These are phyloP conservation scores for Xerocomellus chrysenteron DNA, from an alignment of 768 basidiomycete genomes.

Conservation along the genomic window DNA sequence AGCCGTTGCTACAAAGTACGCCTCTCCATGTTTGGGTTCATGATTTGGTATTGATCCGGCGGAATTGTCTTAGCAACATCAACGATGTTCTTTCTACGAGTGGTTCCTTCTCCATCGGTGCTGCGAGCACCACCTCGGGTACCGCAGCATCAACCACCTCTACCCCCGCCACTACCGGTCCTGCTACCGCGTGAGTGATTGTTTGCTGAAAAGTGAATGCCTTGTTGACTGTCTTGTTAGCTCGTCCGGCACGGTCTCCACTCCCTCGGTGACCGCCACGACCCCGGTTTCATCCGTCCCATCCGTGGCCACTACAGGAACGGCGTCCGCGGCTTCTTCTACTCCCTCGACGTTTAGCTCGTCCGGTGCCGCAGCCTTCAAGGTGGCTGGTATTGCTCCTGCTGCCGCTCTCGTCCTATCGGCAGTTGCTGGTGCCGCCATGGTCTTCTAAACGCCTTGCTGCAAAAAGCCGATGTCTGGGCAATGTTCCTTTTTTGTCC, in stretches of 20 bases:
- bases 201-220: rapidly evolving
- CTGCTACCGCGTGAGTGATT: constrained; percentile 14
- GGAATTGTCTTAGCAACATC: constrained; percentile 36
- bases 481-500: neutral
- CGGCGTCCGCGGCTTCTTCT: constrained; percentile 19
- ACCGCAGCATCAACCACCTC: constrained; percentile 17
- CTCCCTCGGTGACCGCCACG: constrained; percentile 12
- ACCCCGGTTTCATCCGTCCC: neutral
- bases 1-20: constrained; percentile 44
- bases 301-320: neutral
- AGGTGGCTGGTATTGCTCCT: constrained; percentile 33
- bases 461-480: neutral
- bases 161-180: neutral
- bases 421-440: constrained; percentile 47
- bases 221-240: constrained; percentile 1
- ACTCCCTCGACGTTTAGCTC: constrained; percentile 21
- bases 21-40: neutral
- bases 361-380: constrained; percentile 33
- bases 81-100: constrained; percentile 42
- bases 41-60: neutral
- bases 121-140: constrained; percentile 3
- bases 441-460: constrained; percentile 41
- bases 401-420: constrained; percentile 41
- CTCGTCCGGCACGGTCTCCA: neutral
- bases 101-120: constrained; percentile 43